These are phyloP conservation scores for Alnus glutinosa DNA, from an alignment of 306 rosid genomes.

Conservation along the genomic window DNA sequence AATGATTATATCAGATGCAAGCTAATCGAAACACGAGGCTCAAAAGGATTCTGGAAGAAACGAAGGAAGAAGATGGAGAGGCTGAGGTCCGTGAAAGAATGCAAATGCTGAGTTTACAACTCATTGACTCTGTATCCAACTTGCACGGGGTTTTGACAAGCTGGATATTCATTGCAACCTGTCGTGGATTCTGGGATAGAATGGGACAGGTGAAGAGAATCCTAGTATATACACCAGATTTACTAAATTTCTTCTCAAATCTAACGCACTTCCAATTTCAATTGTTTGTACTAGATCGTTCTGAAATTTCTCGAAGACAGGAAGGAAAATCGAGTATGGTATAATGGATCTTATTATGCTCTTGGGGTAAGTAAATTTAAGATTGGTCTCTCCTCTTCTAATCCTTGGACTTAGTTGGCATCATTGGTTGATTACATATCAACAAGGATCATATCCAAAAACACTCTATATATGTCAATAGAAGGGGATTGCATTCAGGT, in stretches of 20 bases:
- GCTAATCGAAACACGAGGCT: conserved; percentile 66
- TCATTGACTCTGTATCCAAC: conserved; percentile 78
- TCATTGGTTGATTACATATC: not conserved
- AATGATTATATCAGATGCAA: conserved; percentile 62
- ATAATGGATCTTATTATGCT: conserved; percentile 89
- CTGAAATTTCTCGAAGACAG: conserved; percentile 89
- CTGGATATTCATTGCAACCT: conserved; percentile 72
- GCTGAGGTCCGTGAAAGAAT: conserved; percentile 91
- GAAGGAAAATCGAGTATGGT: conserved; percentile 91
- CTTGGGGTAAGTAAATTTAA: conserved; percentile 70
- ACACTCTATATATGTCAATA: not conserved
- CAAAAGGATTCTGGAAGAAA: conserved; percentile 87
- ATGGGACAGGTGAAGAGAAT: conserved; percentile 80
- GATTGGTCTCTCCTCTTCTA: not conserved
- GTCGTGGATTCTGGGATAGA: conserved; percentile 92
- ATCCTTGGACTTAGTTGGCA: not conserved
- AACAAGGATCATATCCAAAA: not conserved
- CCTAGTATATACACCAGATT: conserved; percentile 4
- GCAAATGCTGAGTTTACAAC: conserved; percentile 77
- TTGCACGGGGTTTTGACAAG: conserved; percentile 83
- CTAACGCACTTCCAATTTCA: conserved; percentile 10
- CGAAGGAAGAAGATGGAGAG: conserved; percentile 90
- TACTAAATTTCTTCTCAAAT: conserved; percentile 19
- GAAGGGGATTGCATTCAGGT: not conserved
- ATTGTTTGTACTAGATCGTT: conserved; percentile 54